A percentile compares a stretch with the other conserved stretches of the same genome.
These are phyloP conservation scores for Marsdenia floribunda DNA, from an alignment of 257 asterid genomes.

Conservation along the genomic window DNA sequence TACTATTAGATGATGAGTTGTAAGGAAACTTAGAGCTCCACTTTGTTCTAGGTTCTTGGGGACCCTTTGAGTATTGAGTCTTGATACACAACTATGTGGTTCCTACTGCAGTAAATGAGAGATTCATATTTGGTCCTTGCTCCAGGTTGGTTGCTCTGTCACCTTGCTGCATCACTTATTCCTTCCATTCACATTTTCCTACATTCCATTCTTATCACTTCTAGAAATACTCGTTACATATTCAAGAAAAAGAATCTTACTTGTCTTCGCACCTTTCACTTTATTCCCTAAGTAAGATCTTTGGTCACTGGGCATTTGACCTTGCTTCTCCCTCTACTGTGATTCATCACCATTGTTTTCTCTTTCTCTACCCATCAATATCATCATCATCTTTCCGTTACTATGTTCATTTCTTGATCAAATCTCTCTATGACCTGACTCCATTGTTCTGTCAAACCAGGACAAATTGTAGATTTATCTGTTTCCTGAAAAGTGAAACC, in stretches of 20 bases:
- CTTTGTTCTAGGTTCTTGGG: constrained; percentile 33
- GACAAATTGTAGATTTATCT: background rate
- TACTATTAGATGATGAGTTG: constrained; percentile 16
- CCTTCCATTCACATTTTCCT: constrained; percentile 21
- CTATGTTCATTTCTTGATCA: background rate
- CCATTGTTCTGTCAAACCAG: background rate
- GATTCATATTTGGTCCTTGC: constrained; percentile 23
- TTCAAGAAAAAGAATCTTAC: background rate
- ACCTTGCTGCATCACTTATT: constrained; percentile 23
- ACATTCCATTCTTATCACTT: constrained; percentile 12
- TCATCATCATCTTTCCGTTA: background rate
- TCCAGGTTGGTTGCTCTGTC: constrained; percentile 31
- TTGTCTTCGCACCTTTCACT: background rate
- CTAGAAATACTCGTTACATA: background rate
- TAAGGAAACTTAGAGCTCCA: constrained; percentile 27
- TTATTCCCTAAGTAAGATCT: constrained; percentile 1
- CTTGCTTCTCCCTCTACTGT: background rate
- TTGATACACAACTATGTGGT: constrained; percentile 26
- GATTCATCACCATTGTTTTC: background rate
- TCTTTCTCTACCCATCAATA: background rate
- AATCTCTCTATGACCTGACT: background rate
- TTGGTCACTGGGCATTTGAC: background rate
- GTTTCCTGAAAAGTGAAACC: background rate
- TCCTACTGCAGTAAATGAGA: constrained; percentile 21
- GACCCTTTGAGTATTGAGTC: constrained; percentile 29